A percentile compares a stretch with the other conserved stretches of the same genome.
These are phyloP conservation scores for Agaricales sp. DNA, from an alignment of 1,284 basidiomycete species.

Conservation along the genomic window DNA sequence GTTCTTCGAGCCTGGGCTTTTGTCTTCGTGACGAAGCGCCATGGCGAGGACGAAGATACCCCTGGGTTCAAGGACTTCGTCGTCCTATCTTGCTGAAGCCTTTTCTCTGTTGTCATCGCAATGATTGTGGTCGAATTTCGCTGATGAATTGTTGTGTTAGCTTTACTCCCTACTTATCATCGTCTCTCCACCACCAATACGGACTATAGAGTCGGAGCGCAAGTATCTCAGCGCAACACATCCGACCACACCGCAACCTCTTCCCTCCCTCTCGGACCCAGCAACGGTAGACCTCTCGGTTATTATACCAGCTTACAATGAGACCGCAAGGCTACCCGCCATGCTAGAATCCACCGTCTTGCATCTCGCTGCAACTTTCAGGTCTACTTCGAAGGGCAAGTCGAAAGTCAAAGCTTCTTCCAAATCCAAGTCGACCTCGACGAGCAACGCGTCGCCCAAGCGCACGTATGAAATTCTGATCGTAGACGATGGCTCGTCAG, in stretches of 20 bases:
- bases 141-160: constrained; percentile 27
- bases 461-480: constrained; percentile 74
- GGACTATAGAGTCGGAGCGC: constrained; percentile 55
- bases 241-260: constrained; percentile 34
- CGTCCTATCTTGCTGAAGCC: constrained; percentile 24
- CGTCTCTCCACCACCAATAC: constrained; percentile 58
- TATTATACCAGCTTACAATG: constrained; percentile 89
- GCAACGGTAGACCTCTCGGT: constrained; percentile 62
- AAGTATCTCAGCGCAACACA: constrained; percentile 46
- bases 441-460: constrained; percentile 11
- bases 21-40: constrained; percentile 38
- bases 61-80: constrained; percentile 33
- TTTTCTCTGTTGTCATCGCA: constrained; percentile 4
- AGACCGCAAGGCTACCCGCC: constrained; percentile 63
- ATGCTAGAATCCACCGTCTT: constrained; percentile 75
- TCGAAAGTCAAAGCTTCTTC: constrained; percentile 3
- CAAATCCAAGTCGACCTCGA: constrained; percentile 12
- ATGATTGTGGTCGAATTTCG: constrained; percentile 3
- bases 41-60: constrained; percentile 54
- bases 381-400: background rate
- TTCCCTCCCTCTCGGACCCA: constrained; percentile 43
- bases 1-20: constrained; percentile 74
- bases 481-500: constrained; percentile 83
- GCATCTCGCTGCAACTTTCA: constrained; percentile 32
- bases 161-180: constrained; percentile 51